These are phyloP conservation scores for Patellifolia procumbens DNA, from an alignment of 179 eudicot species.

Conservation along the genomic window DNA sequence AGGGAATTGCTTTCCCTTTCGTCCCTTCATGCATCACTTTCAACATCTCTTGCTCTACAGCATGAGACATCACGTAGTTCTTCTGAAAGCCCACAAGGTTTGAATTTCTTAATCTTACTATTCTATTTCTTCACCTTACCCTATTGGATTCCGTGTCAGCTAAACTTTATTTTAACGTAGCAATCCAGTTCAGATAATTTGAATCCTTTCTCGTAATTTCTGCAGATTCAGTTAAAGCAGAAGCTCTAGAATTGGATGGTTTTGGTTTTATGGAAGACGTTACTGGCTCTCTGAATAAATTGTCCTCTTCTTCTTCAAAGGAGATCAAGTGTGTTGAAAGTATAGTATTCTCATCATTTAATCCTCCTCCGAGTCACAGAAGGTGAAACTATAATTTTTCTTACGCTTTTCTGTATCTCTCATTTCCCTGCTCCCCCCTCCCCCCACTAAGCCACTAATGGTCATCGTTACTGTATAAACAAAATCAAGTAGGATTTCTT, in stretches of 20 bases:
- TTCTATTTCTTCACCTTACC: not conserved
- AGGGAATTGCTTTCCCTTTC: conserved; percentile 93
- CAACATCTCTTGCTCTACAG: conserved; percentile 87
- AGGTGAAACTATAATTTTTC: conserved; percentile 49
- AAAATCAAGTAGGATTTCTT: not conserved
- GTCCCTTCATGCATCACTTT: conserved; percentile 75
- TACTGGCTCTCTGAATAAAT: conserved; percentile 60
- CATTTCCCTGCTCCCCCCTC: not conserved
- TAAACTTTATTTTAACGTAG: not conserved
- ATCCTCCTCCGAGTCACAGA: conserved; percentile 95
- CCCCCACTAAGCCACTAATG: not conserved
- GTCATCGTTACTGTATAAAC: too few relatives aligned
- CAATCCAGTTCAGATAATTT: not conserved
- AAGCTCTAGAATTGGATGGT: conserved; percentile 70
- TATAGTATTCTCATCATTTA: conserved; percentile 86
- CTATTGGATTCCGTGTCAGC: not conserved
- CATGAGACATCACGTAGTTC: conserved; percentile 61
- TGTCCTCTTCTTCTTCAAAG: conserved; percentile 67
- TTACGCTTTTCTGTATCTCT: not conserved
- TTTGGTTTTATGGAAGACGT: conserved; percentile 91
- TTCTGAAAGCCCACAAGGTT: conserved; percentile 68
- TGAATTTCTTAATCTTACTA: conserved; percentile 12
- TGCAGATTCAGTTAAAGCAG: conserved; percentile 60
- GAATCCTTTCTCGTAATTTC: conserved; percentile 13
- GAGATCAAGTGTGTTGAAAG: conserved; percentile 81